A percentile compares a stretch with the other conserved stretches of the same genome.
phyloP scores from a whole-genome alignment of 495 filamentous ascomycete species.

The Xylaria telfairii region DNA sequence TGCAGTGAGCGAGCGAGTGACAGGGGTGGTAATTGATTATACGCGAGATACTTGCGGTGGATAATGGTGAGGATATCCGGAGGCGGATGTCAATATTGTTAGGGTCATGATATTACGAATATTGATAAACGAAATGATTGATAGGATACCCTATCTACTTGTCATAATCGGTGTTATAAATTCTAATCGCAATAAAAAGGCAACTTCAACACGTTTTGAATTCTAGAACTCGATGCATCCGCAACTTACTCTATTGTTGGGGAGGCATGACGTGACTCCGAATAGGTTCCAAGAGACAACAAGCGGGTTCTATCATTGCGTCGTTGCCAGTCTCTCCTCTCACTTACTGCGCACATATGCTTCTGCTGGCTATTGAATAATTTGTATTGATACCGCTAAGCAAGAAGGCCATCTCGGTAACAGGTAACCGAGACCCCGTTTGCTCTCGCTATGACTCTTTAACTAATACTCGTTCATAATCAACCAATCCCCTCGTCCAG shows the following conservation, averaged over 20 bases:
- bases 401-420: not conserved
- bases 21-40: too few relatives aligned
- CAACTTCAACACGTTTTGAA: not conserved
- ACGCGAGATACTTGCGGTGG: not conserved
- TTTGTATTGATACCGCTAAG: not conserved
- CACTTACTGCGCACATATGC: too few relatives aligned
- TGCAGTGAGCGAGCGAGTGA: constrained; percentile 30
- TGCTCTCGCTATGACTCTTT: not conserved
- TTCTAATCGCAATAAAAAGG: not conserved
- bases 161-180: not conserved
- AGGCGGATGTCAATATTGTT: not conserved
- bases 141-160: not conserved
- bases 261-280: too few relatives aligned
- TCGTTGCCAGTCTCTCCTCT: too few relatives aligned
- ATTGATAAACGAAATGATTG: not conserved
- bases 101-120: not conserved
- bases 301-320: too few relatives aligned
- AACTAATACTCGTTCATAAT: not conserved
- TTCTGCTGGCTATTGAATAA: too few relatives aligned
- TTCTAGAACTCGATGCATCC: not conserved
- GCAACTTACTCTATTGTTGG: too few relatives aligned
- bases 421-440: not conserved
- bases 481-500: not conserved
- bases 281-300: too few relatives aligned
- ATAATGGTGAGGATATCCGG: not conserved